phyloP scores from a whole-genome alignment of 345 rosid species.

The Cardamine resedifolia region DNA sequence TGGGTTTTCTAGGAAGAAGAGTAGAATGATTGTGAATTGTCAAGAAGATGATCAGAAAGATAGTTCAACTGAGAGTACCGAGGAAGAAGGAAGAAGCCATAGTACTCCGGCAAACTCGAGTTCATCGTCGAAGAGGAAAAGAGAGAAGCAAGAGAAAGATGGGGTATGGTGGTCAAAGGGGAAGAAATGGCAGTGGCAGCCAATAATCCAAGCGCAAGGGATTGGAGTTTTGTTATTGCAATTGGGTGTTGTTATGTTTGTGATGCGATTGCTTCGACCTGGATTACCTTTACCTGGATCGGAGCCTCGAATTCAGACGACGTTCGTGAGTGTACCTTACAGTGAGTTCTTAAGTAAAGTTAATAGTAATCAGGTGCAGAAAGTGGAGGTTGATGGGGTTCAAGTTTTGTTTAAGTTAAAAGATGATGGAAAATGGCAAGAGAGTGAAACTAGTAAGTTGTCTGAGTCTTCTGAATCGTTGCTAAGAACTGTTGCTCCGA shows the following conservation, averaged over 20 bases:
- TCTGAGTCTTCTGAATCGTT: conserved; percentile 63
- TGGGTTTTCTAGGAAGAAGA: conserved; percentile 39
- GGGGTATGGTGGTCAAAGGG: conserved; percentile 70
- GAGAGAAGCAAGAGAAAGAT: conserved; percentile 54
- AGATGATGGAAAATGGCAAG: conserved; percentile 47
- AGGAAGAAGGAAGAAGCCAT: conserved; percentile 42
- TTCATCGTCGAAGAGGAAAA: conserved; percentile 48
- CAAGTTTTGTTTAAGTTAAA: conserved; percentile 80
- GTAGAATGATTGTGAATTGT: conserved; percentile 51
- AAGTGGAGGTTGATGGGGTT: conserved; percentile 89
- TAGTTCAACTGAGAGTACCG: conserved; percentile 46
- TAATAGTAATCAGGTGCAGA: conserved; percentile 63
- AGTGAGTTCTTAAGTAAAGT: conserved; percentile 84
- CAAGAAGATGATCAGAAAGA: conserved; percentile 65
- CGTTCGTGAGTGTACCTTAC: conserved; percentile 71
- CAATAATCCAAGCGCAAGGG: conserved; percentile 75
- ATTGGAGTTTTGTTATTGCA: conserved; percentile 75
- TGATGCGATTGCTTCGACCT: conserved; percentile 81
- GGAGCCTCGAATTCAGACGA: conserved; percentile 69
- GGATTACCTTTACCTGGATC: conserved; percentile 85
- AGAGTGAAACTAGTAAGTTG: conserved; percentile 46
- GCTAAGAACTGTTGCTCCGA: conserved; percentile 60
- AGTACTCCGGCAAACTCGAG: conserved; percentile 36
- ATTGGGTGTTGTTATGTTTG: conserved; percentile 75
- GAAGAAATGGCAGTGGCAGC: conserved; percentile 75